Conservation (phyloP, 2,329 filamentous ascomycete species). For the Graphilbum fragrans region DNA sequence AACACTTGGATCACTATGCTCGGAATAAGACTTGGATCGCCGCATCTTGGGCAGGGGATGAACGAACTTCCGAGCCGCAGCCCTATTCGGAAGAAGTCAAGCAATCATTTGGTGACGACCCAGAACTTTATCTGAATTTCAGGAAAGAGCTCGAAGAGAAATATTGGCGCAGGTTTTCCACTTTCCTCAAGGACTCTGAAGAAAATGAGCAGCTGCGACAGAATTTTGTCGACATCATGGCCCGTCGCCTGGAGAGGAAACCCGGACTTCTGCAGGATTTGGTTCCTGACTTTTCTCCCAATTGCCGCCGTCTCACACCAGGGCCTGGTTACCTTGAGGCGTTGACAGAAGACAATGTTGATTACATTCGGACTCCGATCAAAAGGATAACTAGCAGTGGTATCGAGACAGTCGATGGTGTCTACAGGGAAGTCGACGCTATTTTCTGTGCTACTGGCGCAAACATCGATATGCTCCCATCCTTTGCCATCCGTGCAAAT, state of each 20-base stretch:
- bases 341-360: constrained; percentile 47
- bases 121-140: constrained; percentile 46
- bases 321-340: constrained; percentile 58
- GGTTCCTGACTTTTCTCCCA: constrained; percentile 49
- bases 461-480: constrained; percentile 44
- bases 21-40: constrained; percentile 58
- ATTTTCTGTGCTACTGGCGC: constrained; percentile 59
- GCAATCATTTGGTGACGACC: constrained; percentile 44
- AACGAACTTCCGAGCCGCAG: constrained; percentile 43
- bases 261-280: constrained; percentile 43
- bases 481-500: constrained; percentile 45
- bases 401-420: constrained; percentile 47
- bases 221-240: constrained; percentile 40
- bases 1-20: constrained; percentile 50
- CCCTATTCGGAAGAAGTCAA: constrained; percentile 39
- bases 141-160: constrained; percentile 44
- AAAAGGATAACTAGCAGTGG: constrained; percentile 44
- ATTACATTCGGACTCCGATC: constrained; percentile 45
- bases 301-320: constrained; percentile 53
- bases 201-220: constrained; percentile 34
- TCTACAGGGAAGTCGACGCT: constrained; percentile 45
- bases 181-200: constrained; percentile 39
- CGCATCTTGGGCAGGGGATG: constrained; percentile 43
- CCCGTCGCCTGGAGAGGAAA: constrained; percentile 36
- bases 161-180: constrained; percentile 47